Conservation (phyloP, 2,329 filamentous ascomycete genomes). For the Shiraia bambusicola region DNA sequence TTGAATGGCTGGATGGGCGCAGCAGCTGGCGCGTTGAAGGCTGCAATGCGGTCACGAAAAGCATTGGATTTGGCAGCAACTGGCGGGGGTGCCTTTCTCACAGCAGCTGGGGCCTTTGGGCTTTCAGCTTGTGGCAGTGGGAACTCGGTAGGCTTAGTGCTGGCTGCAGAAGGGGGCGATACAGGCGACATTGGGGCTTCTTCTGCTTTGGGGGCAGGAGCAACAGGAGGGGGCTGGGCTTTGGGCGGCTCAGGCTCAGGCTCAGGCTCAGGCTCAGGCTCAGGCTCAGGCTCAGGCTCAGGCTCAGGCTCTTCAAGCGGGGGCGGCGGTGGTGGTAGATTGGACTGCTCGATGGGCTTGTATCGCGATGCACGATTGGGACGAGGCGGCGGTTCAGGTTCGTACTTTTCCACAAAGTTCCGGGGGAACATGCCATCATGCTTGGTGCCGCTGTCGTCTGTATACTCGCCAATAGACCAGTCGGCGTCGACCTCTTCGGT, state of each 20-base stretch:
- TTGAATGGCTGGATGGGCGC: conserved; percentile 90
- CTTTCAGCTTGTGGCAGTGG: conserved; percentile 36
- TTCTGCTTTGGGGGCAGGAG: conserved; percentile 26
- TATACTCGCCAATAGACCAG: conserved; percentile 90
- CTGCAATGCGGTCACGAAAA: conserved; percentile 93
- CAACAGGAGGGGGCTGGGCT: conserved; percentile 39
- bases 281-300: conserved; percentile 20
- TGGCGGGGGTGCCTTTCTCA: conserved; percentile 65
- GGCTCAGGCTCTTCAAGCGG: conserved; percentile 35
- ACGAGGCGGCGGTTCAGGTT: conserved; percentile 85
- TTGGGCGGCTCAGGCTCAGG: conserved; percentile 39
- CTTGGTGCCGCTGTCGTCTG: conserved; percentile 71
- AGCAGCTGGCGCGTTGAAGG: conserved; percentile 89
- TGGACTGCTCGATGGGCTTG: conserved; percentile 38
- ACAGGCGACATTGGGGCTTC: conserved; percentile 29
- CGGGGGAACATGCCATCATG: conserved; percentile 87
- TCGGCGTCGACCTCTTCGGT: conserved; percentile 90
- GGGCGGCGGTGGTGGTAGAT: conserved; percentile 30
- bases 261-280: conserved; percentile 9
- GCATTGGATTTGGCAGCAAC: conserved; percentile 78
- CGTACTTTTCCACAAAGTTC: conserved; percentile 97
- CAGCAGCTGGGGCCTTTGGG: conserved; percentile 43
- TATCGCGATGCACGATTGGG: conserved; percentile 68
- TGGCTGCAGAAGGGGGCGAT: conserved; percentile 30
- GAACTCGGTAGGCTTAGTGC: conserved; percentile 21